Evolutionary conservation across 2,329 filamentous ascomycete genomes (phyloP), one percentile per base, ranked within the genome.

Genomic region (Alternaria angustiovoidea): DNA sequence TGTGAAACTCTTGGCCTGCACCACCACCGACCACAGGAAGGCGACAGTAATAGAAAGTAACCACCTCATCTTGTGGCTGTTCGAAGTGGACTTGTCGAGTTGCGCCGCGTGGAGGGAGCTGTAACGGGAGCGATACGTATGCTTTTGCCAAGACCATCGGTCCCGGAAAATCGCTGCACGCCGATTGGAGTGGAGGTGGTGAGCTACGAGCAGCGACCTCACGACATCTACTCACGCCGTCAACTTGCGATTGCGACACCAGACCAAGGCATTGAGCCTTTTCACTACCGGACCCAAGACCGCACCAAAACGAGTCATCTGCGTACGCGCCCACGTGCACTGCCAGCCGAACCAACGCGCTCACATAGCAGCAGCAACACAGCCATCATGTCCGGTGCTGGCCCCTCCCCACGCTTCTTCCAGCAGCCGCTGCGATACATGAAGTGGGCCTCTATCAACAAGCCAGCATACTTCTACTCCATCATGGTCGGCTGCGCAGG

Each of bases 381-480:
- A 51, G 66, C 77, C 30, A 82, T 67, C 65, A 93, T 93, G 90
- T 85, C 87, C 65, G 65, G 61, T 49, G 26, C 61, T 20, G 84
- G 86, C 56, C 42, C 70, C 46, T 58, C 65, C n/a, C 75, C 75
- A 49, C 85, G 85, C 74, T 97, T 99, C 90, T 97, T 91, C 88
- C 86, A 88, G 68, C 86, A 87, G 61, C 95, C 95, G 66, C 75
- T 96, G 78, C 89, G 89, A 73, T 98, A 97, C 88, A 82, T 91
- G 74, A 90, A 90, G 81, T 98, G 94, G 93, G 89, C 93, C 54
- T 86, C 91, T 51, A 90, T 93, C 82, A 90, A 95, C 81, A 91
- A 91, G 79, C 95, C 95, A 52, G 93, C 93, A 61, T 91, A 93
- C 83, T 96, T 97, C 86, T 98, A 89, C 87, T 93, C 92, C 72